Percentiles rank a stretch among this genome's conserved stretches.
These are phyloP conservation scores for Russula compacta DNA, from an alignment of 768 basidiomycete genomes.

Conservation along the genomic window DNA sequence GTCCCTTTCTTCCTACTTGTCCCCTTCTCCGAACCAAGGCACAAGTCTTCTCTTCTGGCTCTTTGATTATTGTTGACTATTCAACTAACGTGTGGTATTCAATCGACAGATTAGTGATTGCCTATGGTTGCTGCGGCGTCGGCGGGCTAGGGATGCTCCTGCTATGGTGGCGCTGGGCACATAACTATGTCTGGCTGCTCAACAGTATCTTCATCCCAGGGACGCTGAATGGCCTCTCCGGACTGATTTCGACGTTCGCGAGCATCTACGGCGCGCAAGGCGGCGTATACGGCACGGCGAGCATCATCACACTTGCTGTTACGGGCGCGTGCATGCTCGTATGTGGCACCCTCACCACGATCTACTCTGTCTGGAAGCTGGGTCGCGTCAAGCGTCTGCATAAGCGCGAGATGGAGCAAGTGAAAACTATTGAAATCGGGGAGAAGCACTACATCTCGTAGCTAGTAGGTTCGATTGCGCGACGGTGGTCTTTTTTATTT, in stretches of 20 bases:
- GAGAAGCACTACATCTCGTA: background rate
- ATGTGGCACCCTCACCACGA: constrained; percentile 1
- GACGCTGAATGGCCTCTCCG: constrained; percentile 9
- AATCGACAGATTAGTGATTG: constrained; percentile 4
- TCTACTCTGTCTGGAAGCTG: constrained; percentile 2
- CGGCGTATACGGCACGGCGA: background rate
- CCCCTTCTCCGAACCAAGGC: background rate
- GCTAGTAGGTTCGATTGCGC: too few relatives aligned
- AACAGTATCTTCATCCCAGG: constrained; percentile 8
- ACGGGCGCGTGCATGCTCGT: constrained; percentile 1
- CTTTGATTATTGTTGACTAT: background rate
- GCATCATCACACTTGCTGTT: constrained; percentile 6
- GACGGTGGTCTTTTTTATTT: background rate
- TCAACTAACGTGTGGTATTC: background rate
- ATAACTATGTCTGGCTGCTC: constrained; percentile 14
- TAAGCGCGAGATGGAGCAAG: background rate
- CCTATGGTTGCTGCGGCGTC: constrained; percentile 3
- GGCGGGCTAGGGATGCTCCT: constrained; percentile 12
- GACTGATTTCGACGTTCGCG: constrained; percentile 8
- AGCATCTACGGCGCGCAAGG: background rate
- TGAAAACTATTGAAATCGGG: background rate
- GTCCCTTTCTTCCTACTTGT: background rate
- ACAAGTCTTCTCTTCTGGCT: background rate
- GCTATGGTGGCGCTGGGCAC: constrained; percentile 10
- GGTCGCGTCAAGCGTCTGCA: background rate